Percentiles rank a stretch among this genome's conserved stretches.
phyloP scores from a whole-genome alignment of 495 filamentous ascomycete species.

The Sphaerosporella brunnea region DNA sequence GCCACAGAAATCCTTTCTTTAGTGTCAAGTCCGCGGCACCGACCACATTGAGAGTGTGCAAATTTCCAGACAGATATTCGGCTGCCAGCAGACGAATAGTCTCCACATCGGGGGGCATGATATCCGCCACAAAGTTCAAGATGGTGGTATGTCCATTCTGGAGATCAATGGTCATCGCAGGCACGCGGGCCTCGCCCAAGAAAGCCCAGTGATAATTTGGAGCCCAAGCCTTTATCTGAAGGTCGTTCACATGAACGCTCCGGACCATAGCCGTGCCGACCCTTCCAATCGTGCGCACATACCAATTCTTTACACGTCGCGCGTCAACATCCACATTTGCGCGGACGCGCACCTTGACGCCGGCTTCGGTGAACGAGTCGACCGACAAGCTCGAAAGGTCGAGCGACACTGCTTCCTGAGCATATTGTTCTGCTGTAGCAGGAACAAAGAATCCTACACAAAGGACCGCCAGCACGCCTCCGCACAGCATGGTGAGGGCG shows the following conservation, averaged over 20 bases:
- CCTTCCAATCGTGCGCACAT: conserved; percentile 55
- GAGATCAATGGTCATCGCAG: conserved; percentile 53
- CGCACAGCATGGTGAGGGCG: conserved; percentile 34
- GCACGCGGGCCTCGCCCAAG: conserved; percentile 57
- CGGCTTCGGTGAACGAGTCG: conserved; percentile 58
- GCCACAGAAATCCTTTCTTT: conserved; percentile 55
- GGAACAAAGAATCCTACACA: conserved; percentile 58
- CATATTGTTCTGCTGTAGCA: conserved; percentile 64
- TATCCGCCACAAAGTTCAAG: conserved; percentile 59
- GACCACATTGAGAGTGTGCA: conserved; percentile 47
- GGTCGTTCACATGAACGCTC: conserved; percentile 49
- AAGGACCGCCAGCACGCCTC: conserved; percentile 34
- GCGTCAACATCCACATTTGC: conserved; percentile 68
- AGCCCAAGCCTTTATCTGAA: conserved; percentile 57
- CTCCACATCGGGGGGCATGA: conserved; percentile 58
- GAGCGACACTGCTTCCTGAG: conserved; percentile 60
- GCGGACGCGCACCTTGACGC: conserved; percentile 58
- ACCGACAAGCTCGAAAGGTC: conserved; percentile 66
- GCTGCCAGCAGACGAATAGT: conserved; percentile 63
- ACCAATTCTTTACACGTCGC: conserved; percentile 45
- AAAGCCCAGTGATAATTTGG: conserved; percentile 67
- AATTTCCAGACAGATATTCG: conserved; percentile 66
- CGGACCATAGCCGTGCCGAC: conserved; percentile 66
- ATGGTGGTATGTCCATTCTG: conserved; percentile 56
- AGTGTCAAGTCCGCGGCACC: conserved; percentile 52